phyloP scores from a whole-genome alignment of 2,329 filamentous ascomycete genomes.

The Beauveria caledonica region DNA sequence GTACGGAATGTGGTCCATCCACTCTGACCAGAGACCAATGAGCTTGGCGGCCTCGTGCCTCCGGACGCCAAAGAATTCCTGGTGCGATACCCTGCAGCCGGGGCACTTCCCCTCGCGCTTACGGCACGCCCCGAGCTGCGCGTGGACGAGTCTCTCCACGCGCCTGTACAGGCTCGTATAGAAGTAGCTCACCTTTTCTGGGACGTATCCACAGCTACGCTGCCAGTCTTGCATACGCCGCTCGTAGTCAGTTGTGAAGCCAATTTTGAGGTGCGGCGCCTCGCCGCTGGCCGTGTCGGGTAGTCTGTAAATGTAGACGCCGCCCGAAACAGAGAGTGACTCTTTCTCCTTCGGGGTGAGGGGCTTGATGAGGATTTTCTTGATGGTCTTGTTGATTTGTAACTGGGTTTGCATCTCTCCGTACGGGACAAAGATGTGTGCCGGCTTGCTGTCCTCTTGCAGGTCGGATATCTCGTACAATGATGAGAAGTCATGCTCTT shows the following conservation, averaged over 20 bases:
- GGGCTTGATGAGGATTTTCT: too few species aligned
- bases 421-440: slow-evolving; percentile 17
- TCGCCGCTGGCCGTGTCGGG: slow-evolving; percentile 13
- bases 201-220: slow-evolving; percentile 19
- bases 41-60: slow-evolving; percentile 12
- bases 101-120: slow-evolving; percentile 19
- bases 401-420: slow-evolving; percentile 1
- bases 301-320: slow-evolving; percentile 21
- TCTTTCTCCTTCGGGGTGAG: neutral
- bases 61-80: slow-evolving; percentile 23
- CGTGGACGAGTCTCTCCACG: slow-evolving; percentile 24
- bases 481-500: neutral
- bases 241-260: slow-evolving; percentile 16
- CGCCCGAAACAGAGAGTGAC: slow-evolving; percentile 6
- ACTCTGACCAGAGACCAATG: slow-evolving; percentile 21
- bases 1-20: slow-evolving; percentile 22
- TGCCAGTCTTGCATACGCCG: slow-evolving; percentile 19
- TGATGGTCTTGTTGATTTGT: slow-evolving; percentile 15
- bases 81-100: slow-evolving; percentile 16
- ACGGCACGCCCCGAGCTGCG: slow-evolving; percentile 19
- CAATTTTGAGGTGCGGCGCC: slow-evolving; percentile 23
- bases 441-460: neutral
- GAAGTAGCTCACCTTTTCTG: slow-evolving; percentile 14
- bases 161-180: slow-evolving; percentile 17
- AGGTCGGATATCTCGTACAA: neutral